A percentile compares a stretch with the other conserved stretches of the same genome.
phyloP scores from a whole-genome alignment of 352 stramenopile species.

The Globisporangium canariense region DNA sequence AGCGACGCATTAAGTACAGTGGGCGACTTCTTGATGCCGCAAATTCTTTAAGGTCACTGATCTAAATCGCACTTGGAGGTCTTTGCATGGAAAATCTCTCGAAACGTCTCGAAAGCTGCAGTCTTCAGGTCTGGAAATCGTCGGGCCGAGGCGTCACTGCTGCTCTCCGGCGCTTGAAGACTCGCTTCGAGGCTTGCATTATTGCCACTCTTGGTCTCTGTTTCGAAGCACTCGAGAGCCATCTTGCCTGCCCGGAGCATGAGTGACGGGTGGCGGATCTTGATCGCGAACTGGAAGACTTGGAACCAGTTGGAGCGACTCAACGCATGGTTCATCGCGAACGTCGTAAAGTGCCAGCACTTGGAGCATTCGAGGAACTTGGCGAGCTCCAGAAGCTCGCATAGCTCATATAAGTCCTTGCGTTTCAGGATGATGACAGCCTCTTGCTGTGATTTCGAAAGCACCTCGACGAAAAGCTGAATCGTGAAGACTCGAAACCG shows the following conservation, averaged over 20 bases:
- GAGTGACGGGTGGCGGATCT: conserved; percentile 10
- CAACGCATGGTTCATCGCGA: conserved; percentile 7
- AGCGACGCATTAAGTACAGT: conserved; percentile 2
- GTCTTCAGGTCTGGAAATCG: conserved; percentile 7
- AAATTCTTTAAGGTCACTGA: not conserved
- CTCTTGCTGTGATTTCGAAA: conserved; percentile 14
- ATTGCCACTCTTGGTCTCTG: not conserved
- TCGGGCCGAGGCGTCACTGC: not conserved
- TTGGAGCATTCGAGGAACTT: conserved; percentile 12
- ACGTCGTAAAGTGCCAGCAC: conserved; percentile 19
- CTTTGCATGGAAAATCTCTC: conserved; percentile 9
- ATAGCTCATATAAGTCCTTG: not conserved
- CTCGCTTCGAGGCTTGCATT: not conserved
- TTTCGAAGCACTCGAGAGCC: conserved; percentile 8
- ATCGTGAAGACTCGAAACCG: not conserved
- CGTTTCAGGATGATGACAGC: conserved; percentile 3
- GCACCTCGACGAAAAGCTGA: conserved; percentile 2
- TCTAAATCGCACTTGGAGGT: not conserved
- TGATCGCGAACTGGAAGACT: conserved; percentile 6
- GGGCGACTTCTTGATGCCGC: not conserved
- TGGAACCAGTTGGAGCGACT: conserved; percentile 1
- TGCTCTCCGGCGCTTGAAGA: not conserved
- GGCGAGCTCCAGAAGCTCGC: conserved; percentile 11
- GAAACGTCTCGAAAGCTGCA: conserved; percentile 6
- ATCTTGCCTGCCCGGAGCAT: conserved; percentile 9